Conservation (phyloP, 2,329 filamentous ascomycete species). For the Claviceps capensis region DNA sequence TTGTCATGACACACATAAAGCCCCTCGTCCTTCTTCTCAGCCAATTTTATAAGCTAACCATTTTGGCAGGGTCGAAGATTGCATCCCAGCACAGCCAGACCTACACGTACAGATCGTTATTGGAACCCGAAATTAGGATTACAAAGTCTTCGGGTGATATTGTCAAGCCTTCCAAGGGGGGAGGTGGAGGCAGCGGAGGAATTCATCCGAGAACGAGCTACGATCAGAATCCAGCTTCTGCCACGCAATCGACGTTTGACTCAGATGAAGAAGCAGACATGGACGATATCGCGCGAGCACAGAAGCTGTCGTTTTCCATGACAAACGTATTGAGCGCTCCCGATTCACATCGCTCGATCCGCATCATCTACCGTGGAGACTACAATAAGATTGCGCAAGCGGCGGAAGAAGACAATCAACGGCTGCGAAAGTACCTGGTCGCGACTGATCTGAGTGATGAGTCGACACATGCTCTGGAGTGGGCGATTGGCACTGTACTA, state of each 20-base stretch:
- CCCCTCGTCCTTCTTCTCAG: not conserved
- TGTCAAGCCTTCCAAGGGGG: constrained; percentile 37
- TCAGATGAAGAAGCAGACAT: constrained; percentile 80
- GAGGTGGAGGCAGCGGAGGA: constrained; percentile 17
- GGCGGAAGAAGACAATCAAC: constrained; percentile 63
- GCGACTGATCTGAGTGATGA: constrained; percentile 91
- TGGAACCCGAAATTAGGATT: constrained; percentile 54
- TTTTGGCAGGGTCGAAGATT: constrained; percentile 35
- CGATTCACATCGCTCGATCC: constrained; percentile 67
- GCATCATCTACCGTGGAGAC: constrained; percentile 82
- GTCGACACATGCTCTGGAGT: constrained; percentile 87
- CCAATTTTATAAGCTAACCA: not conserved
- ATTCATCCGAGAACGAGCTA: constrained; percentile 79
- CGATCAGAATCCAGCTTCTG: constrained; percentile 50
- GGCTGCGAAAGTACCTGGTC: constrained; percentile 83
- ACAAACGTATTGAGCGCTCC: constrained; percentile 67
- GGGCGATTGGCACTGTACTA: constrained; percentile 91
- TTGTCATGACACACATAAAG: too few relatives aligned
- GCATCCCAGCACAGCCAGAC: constrained; percentile 29
- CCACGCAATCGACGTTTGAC: constrained; percentile 47
- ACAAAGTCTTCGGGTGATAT: constrained; percentile 51
- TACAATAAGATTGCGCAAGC: constrained; percentile 63
- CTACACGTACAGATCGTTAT: constrained; percentile 48
- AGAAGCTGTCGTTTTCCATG: constrained; percentile 68
- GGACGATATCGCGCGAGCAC: constrained; percentile 74